These are phyloP conservation scores for Eragrostis tef DNA, from an alignment of 202 grass and related monocot species.

Conservation along the genomic window DNA sequence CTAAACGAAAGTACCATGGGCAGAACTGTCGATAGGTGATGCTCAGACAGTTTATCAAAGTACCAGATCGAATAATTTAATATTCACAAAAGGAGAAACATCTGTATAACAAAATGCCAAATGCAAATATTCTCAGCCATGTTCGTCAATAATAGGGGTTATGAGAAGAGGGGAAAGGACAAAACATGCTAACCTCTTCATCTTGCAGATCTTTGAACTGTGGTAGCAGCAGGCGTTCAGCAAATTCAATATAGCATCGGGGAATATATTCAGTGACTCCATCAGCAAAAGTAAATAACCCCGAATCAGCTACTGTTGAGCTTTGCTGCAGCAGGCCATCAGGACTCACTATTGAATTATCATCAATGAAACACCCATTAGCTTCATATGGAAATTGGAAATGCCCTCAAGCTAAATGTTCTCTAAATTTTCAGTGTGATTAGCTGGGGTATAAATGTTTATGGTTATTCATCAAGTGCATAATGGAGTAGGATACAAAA, in stretches of 20 bases:
- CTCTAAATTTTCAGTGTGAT: background rate
- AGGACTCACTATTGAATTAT: slow-evolving; percentile 76
- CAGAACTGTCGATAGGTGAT: background rate
- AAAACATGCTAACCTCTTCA: slow-evolving; percentile 61
- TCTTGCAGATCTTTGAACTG: slow-evolving; percentile 71
- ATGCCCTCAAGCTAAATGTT: slow-evolving; percentile 14
- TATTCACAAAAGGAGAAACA: slow-evolving; percentile 2
- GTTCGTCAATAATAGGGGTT: background rate
- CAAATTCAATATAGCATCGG: slow-evolving; percentile 94
- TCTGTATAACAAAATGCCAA: background rate
- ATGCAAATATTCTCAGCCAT: slow-evolving; percentile 13
- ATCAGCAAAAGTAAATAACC: slow-evolving; percentile 76
- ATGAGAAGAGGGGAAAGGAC: background rate
- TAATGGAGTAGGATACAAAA: background rate
- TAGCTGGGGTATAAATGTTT: background rate
- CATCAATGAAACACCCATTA: slow-evolving; percentile 21
- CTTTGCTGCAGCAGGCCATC: slow-evolving; percentile 97
- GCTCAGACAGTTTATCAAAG: slow-evolving; percentile 2
- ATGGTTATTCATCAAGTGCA: background rate
- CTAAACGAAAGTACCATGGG: background rate
- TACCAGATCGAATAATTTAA: background rate
- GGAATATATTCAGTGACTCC: slow-evolving; percentile 71
- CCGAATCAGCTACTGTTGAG: slow-evolving; percentile 90
- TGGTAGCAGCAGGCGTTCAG: slow-evolving; percentile 80
- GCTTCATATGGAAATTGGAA: slow-evolving; percentile 12